A percentile compares a stretch with the other conserved stretches of the same genome.
Conservation (phyloP, 371 early-diverging fungal species). For the Cokeromyces recurvatus region DNA sequence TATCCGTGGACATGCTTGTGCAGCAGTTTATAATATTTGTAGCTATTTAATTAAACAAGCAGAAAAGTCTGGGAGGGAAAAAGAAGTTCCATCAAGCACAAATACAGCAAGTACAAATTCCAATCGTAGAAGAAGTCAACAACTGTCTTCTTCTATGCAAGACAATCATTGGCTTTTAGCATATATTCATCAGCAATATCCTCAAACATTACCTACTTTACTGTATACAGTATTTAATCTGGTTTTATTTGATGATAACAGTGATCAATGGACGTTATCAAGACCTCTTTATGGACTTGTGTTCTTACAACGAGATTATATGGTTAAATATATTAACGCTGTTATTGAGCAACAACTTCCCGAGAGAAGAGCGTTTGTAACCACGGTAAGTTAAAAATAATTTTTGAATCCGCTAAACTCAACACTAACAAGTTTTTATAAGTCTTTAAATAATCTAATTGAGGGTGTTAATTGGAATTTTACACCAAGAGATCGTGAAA, state of each 20-base stretch:
- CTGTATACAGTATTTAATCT: constrained; percentile 65
- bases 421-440: background rate
- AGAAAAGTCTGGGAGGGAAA: constrained; percentile 30
- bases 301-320: constrained; percentile 68
- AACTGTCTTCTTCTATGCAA: constrained; percentile 1
- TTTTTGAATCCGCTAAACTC: no score
- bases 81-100: constrained; percentile 11
- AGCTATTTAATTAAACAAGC: constrained; percentile 68
- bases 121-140: constrained; percentile 5
- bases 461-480: constrained; percentile 66
- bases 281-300: constrained; percentile 79
- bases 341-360: constrained; percentile 70
- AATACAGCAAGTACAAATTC: background rate
- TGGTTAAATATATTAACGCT: constrained; percentile 58
- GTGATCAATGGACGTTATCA: constrained; percentile 80
- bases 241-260: constrained; percentile 74
- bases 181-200: constrained; percentile 44
- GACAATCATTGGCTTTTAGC: constrained; percentile 33
- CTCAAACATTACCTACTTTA: constrained; percentile 57
- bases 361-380: constrained; percentile 63
- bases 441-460: constrained; percentile 57
- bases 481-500: constrained; percentile 64
- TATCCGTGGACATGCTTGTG: constrained; percentile 66
- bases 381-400: constrained; percentile 44
- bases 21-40: constrained; percentile 66